Evolutionary conservation across 805 yeast species (phyloP).

Genomic region (Cyberlindnera bimundalis): DNA sequence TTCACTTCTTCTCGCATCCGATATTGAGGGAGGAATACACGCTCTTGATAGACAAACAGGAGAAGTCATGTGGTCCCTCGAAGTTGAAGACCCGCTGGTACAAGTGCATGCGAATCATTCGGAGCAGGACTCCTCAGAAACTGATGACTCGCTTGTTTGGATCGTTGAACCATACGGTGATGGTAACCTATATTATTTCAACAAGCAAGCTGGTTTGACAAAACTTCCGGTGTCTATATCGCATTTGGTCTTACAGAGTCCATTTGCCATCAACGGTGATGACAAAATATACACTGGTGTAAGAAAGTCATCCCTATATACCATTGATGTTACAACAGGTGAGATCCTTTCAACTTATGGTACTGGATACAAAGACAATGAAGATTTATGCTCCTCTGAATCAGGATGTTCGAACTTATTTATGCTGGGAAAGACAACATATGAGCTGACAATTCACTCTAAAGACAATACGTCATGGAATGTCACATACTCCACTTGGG

Average conservation of each 20-base stretch:
- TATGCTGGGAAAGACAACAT: conserved; percentile 67
- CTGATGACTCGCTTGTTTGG: conserved; percentile 52
- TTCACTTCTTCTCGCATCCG: conserved; percentile 65
- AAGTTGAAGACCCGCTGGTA: conserved; percentile 62
- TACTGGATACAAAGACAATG: conserved; percentile 16
- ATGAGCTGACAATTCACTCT: conserved; percentile 74
- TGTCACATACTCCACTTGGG: conserved; percentile 85
- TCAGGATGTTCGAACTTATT: conserved; percentile 37
- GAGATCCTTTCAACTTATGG: conserved; percentile 70
- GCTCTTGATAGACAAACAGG: conserved; percentile 79
- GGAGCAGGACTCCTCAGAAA: conserved; percentile 7
- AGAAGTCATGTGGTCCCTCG: conserved; percentile 69
- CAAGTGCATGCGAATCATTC: conserved; percentile 30
- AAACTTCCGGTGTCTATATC: conserved; percentile 78
- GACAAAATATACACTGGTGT: conserved; percentile 89
- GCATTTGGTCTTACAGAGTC: conserved; percentile 76
- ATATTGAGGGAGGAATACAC: conserved; percentile 83
- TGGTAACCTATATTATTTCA: conserved; percentile 80
- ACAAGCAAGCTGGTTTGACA: conserved; percentile 68
- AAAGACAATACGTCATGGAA: conserved; percentile 73
- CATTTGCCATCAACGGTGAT: conserved; percentile 67
- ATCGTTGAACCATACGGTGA: conserved; percentile 88
- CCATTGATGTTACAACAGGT: conserved; percentile 73
- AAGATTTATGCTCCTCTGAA: conserved; percentile 10
- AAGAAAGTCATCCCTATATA: conserved; percentile 68